Evolutionary conservation across 495 filamentous ascomycete species (phyloP), one percentile per base, ranked within the genome.

Genomic region (Talaromyces wortmannii): DNA sequence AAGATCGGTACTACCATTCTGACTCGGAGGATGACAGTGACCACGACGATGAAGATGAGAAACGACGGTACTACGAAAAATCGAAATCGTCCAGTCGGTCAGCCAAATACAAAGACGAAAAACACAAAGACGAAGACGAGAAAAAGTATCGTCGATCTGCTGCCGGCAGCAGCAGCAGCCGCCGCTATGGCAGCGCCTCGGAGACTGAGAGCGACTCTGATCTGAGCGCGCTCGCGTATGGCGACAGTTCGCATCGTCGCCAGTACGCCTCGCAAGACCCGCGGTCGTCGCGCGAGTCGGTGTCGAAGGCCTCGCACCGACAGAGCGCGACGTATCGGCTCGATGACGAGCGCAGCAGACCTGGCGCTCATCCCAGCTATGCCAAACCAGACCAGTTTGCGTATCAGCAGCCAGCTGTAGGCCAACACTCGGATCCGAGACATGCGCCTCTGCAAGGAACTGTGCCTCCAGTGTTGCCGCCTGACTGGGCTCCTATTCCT

Each of bases 361-460:
- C 59, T 4, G 72, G 68, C 6, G 59, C 50, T 36, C 68, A 76
- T 54, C 64, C 74, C 2, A 73, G 72, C 47, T 84, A 85, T 66
- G 72, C 73, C 15, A 68, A 73, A 57, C 73, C 78, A 0, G 68
- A 70, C 30, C 69, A 65, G 43, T 83, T 71, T 59, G 72, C 78
- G 48, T 83, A 85, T 55, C 70, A 75, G 13, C 69, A 69, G 57
- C 65, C 74, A 0, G 55, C 63, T 52, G 70, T 78, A 7, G 57
- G 58, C 11, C 57, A 61, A 43, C 53, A 52, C 55, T 52, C 36
- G 53, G 64, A 53, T 54, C 61, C 31, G 33, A 58, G 12, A 53
- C 36, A 53, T 45, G 12, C 31, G 44, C 32, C 11, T 29, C 7
- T 17, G n/a, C n/a, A n/a, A 42, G 5, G 29, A 45, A 18, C 23